A percentile compares a stretch with the other conserved stretches of the same genome.
phyloP scores from a whole-genome alignment of 2,329 filamentous ascomycete species.

The Dothiorella sarmentorum region DNA sequence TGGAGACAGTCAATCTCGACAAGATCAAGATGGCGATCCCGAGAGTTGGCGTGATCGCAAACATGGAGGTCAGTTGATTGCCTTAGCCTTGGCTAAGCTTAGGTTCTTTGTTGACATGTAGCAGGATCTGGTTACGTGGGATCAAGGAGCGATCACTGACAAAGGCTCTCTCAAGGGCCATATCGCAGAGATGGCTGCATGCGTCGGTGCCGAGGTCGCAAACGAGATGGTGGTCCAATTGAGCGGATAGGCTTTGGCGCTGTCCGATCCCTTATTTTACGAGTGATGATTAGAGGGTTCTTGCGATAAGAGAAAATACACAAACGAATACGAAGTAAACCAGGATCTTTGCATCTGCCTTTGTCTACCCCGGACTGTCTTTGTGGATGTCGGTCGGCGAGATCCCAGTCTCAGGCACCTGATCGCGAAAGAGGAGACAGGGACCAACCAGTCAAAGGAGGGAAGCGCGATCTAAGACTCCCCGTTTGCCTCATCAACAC shows the following conservation, averaged over 20 bases:
- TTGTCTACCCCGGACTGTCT: too few species aligned
- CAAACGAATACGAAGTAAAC: not conserved
- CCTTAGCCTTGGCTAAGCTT: slow-evolving; percentile 24
- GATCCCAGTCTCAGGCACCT: too few species aligned
- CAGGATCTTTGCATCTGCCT: too few species aligned
- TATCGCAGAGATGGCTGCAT: slow-evolving; percentile 65
- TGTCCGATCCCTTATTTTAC: not conserved
- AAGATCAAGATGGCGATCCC: slow-evolving; percentile 53
- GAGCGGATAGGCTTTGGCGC: not conserved
- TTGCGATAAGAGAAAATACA: not conserved
- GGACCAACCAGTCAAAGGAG: too few species aligned
- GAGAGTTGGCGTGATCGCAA: slow-evolving; percentile 28
- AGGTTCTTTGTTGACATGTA: slow-evolving; percentile 28
- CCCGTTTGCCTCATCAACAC: too few species aligned
- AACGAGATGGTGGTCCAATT: slow-evolving; percentile 51
- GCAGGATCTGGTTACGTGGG: slow-evolving; percentile 59
- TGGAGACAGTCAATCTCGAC: slow-evolving; percentile 54
- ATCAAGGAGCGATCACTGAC: slow-evolving; percentile 49
- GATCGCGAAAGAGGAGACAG: too few species aligned
- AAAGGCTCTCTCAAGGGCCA: slow-evolving; percentile 55
- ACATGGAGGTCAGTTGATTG: slow-evolving; percentile 32
- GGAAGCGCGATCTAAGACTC: too few species aligned
- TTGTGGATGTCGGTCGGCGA: too few species aligned
- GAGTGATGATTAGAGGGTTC: not conserved
- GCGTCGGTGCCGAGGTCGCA: slow-evolving; percentile 60